Conservation (phyloP, 2,329 filamentous ascomycete genomes). For the Drechslera avenae region DNA sequence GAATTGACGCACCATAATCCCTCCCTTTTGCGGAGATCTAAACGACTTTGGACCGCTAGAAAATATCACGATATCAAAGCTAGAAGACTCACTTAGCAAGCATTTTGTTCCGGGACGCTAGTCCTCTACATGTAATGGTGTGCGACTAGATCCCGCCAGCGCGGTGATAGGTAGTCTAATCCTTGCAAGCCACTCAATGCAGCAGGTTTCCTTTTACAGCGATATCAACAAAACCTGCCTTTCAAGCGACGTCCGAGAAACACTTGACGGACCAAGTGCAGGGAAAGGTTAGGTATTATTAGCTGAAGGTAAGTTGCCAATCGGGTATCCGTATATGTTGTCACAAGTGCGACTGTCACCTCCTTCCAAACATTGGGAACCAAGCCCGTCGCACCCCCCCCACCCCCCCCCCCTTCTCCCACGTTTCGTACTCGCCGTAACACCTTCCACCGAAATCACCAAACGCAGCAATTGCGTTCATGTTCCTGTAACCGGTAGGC, state of each 20-base stretch:
- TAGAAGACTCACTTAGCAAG: neutral
- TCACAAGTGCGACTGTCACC: constrained; percentile 6
- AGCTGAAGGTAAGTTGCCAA: neutral
- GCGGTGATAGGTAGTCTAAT: neutral
- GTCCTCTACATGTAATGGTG: neutral
- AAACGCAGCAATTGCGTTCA: neutral
- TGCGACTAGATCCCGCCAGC: constrained; percentile 1
- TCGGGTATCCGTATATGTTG: neutral
- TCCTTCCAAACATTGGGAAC: neutral
- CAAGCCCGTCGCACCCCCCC: constrained; percentile 2
- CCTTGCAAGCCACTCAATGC: constrained; percentile 1
- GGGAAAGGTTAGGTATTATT: neutral
- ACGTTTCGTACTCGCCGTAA: constrained; percentile 12
- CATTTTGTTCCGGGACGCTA: constrained; percentile 3
- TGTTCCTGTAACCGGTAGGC: neutral
- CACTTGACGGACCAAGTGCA: neutral
- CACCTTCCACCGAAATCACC: neutral
- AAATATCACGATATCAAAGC: constrained; percentile 8
- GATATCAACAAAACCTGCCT: neutral
- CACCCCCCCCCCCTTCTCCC: constrained; percentile 6
- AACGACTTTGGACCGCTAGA: constrained; percentile 7
- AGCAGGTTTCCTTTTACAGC: constrained; percentile 7
- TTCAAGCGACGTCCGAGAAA: neutral
- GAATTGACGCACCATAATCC: constrained; percentile 2
- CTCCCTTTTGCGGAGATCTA: neutral